Base-by-base conservation (phyloP, 2,329 filamentous ascomycete species). In the Juglanconis oblonga region DNA sequence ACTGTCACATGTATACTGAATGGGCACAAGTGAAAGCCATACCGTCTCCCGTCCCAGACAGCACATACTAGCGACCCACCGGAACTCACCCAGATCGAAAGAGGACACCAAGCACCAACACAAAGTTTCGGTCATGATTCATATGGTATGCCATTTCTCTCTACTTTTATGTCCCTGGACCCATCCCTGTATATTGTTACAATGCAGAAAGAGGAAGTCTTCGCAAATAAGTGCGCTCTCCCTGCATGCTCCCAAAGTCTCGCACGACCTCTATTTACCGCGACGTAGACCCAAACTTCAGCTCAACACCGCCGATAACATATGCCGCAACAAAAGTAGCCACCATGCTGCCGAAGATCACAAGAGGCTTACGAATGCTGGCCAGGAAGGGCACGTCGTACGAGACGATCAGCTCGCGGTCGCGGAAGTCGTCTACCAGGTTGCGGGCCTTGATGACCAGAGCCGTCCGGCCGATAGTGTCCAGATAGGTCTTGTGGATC, bases 401-500 rank as follows among this genome's bases (percentile, higher is more conserved):
- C 2, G 90, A 89, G 56, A 98, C 89, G 67, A 97, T 79, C 29
- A 98, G 75, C 65, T 95, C 87, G 36, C 90, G 87, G 69, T 93
- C 92, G 57, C 93, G 85, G 70, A 93, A 86, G 67, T 98, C 95
- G 68, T 99, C 95, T 1, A 96, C 91, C 55, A 98, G 79, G 73
- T 97, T 98, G 67, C 87, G 82, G 7, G 92, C 91, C 63, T 88
- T 90, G 69, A 99, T 81, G 54, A 84, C 88, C 62, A 99, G 81
- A 0, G 88, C 84, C 0, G 94, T 96, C 64, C 95, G 90, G 63
- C 95, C 95, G 36, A 94, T 69, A 0, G 95, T 98, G 75, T 99
- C 95, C 77, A 99, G 89, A 76, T 92, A 99, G 0, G 93, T 97
- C 74, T 87, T 88, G 77, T 95, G 86, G n/a, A 88, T 76, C 64